Percentiles rank a stretch among this genome's conserved stretches.
Evolutionary conservation across 257 asterid genomes (phyloP).

Genomic region (Perilla frutescens): DNA sequence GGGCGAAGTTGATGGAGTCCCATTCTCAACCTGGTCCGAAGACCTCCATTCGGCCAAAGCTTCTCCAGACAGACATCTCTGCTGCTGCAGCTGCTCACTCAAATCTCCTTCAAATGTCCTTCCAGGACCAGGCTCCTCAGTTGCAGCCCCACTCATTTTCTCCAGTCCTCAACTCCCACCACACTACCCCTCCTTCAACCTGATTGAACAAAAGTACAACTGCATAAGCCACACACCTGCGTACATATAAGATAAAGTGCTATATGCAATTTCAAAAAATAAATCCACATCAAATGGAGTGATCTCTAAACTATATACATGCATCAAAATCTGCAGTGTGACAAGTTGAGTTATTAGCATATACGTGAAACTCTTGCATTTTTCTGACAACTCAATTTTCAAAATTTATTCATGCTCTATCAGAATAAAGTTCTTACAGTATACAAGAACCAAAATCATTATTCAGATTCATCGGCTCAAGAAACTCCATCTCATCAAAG

Average conservation of each 20-base stretch:
- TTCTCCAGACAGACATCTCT: slow-evolving; percentile 1
- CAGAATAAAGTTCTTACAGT: background rate
- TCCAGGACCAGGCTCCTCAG: slow-evolving; percentile 1
- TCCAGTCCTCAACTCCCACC: background rate
- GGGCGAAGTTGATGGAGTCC: background rate
- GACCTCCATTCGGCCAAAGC: background rate
- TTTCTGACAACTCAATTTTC: no score
- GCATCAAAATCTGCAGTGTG: background rate
- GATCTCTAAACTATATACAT: background rate
- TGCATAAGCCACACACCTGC: background rate
- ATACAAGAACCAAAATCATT: background rate
- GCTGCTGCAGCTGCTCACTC: background rate
- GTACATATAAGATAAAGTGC: background rate
- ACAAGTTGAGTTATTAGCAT: background rate
- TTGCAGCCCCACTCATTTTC: background rate
- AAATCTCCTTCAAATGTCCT: background rate
- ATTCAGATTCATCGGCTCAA: background rate
- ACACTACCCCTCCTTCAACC: background rate
- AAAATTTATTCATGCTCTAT: background rate
- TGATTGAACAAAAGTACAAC: background rate
- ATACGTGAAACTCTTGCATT: background rate
- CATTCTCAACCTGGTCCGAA: slow-evolving; percentile 1
- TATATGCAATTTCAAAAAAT: background rate
- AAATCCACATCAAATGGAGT: background rate
- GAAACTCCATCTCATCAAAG: slow-evolving; percentile 16